These are phyloP conservation scores for Salvia sclarea DNA, from an alignment of 305 asterid species.

Conservation along the genomic window DNA sequence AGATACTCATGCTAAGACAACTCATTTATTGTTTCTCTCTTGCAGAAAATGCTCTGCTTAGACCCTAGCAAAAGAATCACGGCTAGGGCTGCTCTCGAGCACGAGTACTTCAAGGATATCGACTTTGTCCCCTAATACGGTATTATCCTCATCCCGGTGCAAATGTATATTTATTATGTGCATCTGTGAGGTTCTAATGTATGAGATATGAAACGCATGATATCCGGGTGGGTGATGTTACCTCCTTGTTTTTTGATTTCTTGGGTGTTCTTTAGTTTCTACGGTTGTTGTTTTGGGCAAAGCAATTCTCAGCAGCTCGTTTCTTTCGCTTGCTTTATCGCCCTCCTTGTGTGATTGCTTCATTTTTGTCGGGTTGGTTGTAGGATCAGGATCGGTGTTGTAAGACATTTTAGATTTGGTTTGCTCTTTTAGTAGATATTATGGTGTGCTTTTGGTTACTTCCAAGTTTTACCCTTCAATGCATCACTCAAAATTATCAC, in stretches of 20 bases:
- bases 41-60: constrained; percentile 85
- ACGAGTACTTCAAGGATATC: constrained; percentile 88
- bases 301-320: constrained; percentile 28
- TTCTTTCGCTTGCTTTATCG: constrained; percentile 29
- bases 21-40: constrained; percentile 23
- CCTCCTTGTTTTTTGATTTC: constrained; percentile 35
- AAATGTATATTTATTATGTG: constrained; percentile 55
- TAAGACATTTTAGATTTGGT: constrained; percentile 29
- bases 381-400: constrained; percentile 36
- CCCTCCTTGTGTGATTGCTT: constrained; percentile 35
- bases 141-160: constrained; percentile 35
- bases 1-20: constrained; percentile 17
- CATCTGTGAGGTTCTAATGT: constrained; percentile 35
- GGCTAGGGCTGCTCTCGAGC: constrained; percentile 87
- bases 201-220: constrained; percentile 36
- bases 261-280: constrained; percentile 38
- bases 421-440: constrained; percentile 27
- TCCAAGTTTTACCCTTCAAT: constrained; percentile 11
- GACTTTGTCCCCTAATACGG: constrained; percentile 60
- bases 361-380: constrained; percentile 30
- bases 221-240: constrained; percentile 25
- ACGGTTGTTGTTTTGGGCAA: constrained; percentile 29
- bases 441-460: constrained; percentile 32
- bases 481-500: background rate
- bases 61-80: constrained; percentile 95